phyloP scores from a whole-genome alignment of 192 early-diverging fungal species.

The Coemansia brasiliensis region DNA sequence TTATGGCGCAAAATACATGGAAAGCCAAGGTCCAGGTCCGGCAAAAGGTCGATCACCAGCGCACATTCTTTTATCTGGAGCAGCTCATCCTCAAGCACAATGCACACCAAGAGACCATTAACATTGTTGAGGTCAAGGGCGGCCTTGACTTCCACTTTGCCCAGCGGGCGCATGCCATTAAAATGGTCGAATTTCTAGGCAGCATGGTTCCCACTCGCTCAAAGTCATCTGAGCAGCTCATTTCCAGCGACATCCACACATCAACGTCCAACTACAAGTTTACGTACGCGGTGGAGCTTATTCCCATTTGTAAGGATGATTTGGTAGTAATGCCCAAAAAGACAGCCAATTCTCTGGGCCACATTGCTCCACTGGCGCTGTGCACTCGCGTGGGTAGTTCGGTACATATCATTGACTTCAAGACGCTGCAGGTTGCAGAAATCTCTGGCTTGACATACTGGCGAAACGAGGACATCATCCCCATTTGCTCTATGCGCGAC shows the following conservation, averaged over 20 bases:
- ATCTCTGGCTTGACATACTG: conserved; percentile 77
- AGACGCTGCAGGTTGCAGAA: conserved; percentile 75
- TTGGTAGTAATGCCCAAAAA: conserved; percentile 83
- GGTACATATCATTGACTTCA: conserved; percentile 84
- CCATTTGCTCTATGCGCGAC: conserved; percentile 76
- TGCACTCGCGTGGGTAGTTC: conserved; percentile 86
- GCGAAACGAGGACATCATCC: conserved; percentile 71
- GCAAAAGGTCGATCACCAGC: conserved; percentile 97
- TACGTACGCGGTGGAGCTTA: conserved; percentile 92
- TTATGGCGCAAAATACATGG: conserved; percentile 98
- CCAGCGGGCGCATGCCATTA: conserved; percentile 84
- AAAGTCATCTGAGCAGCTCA: conserved; percentile 92
- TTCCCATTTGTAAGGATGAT: conserved; percentile 97
- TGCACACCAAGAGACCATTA: conserved; percentile 95
- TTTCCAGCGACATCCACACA: conserved; percentile 92
- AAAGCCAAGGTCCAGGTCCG: conserved; percentile 96
- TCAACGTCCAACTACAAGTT: conserved; percentile 94
- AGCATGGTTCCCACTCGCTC: conserved; percentile 83
- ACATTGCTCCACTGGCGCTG: conserved; percentile 81
- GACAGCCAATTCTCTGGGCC: conserved; percentile 79
- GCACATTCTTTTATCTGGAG: conserved; percentile 97
- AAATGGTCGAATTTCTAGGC: conserved; percentile 93
- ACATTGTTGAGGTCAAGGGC: conserved; percentile 95
- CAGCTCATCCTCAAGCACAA: conserved; percentile 98
- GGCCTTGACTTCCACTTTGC: conserved; percentile 97